Conservation (phyloP, 345 rosid genomes). For the Euclidium syriacum region DNA sequence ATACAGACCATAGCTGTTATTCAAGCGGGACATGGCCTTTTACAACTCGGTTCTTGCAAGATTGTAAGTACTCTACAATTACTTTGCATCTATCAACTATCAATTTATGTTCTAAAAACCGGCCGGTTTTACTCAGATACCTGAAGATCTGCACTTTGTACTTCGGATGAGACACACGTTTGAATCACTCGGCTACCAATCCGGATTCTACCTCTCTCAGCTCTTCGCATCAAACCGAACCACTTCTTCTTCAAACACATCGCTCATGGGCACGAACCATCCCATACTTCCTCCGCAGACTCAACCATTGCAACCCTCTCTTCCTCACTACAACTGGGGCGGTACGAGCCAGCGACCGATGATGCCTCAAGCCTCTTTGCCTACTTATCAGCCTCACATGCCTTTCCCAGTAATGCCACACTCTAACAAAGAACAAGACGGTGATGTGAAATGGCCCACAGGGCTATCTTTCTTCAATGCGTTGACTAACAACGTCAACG, state of each 20-base stretch:
- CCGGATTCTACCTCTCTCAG: conserved; percentile 91
- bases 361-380: conserved; percentile 45
- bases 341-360: conserved; percentile 45
- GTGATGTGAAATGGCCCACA: conserved; percentile 88
- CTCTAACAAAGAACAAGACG: conserved; percentile 50
- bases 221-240: conserved; percentile 66
- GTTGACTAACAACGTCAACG: conserved; percentile 62
- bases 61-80: conserved; percentile 49
- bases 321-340: conserved; percentile 65
- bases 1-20: conserved; percentile 92
- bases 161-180: conserved; percentile 93
- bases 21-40: conserved; percentile 98
- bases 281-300: conserved; percentile 51
- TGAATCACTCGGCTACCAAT: conserved; percentile 91
- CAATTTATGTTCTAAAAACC: conserved; percentile 13
- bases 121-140: conserved; percentile 41
- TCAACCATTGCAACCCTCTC: conserved; percentile 28
- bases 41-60: conserved; percentile 92
- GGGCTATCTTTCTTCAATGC: conserved; percentile 86
- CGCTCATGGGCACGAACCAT: conserved; percentile 52
- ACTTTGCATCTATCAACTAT: background rate
- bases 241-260: conserved; percentile 39
- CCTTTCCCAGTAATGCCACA: conserved; percentile 41
- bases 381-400: conserved; percentile 48
- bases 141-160: conserved; percentile 96